Percentiles rank a stretch among this genome's conserved stretches.
Conservation (phyloP, 352 stramenopile species). For the Phytophthora pini region DNA sequence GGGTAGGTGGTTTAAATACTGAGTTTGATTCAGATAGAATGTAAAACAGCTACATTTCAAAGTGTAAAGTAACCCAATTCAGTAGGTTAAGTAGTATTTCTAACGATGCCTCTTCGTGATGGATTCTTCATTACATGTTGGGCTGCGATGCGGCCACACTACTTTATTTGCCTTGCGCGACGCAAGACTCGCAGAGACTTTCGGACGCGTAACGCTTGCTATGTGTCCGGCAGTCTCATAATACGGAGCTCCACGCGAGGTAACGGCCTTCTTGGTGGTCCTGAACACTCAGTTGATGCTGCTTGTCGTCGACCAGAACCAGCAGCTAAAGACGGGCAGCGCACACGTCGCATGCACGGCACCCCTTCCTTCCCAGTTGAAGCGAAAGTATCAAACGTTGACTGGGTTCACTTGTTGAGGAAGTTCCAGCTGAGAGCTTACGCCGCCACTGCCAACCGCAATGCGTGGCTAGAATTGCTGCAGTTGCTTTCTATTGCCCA, state of each 20-base stretch:
- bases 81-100: neutral
- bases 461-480: neutral
- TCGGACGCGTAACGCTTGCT: constrained; percentile 15
- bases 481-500: neutral
- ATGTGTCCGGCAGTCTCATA: constrained; percentile 3
- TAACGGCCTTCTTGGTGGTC: constrained; percentile 26
- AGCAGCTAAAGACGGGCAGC: constrained; percentile 9
- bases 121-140: constrained; percentile 3
- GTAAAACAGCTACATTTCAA: too few relatives aligned
- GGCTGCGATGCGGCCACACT: constrained; percentile 10
- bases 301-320: constrained; percentile 23
- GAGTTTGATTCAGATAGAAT: too few relatives aligned
- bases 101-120: constrained; percentile 2
- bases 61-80: neutral
- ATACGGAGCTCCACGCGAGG: neutral
- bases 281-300: neutral
- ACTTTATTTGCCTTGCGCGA: constrained; percentile 3
- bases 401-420: constrained; percentile 5
- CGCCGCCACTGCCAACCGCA: neutral
- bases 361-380: constrained; percentile 8
- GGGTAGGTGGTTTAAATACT: too few relatives aligned
- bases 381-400: constrained; percentile 1
- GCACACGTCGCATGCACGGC: constrained; percentile 18
- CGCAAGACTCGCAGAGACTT: constrained; percentile 10
- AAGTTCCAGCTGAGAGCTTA: neutral